Percentiles rank a stretch among this genome's conserved stretches.
phyloP scores from a whole-genome alignment of 2,329 filamentous ascomycete genomes.

The Cyanodermella asteris region DNA sequence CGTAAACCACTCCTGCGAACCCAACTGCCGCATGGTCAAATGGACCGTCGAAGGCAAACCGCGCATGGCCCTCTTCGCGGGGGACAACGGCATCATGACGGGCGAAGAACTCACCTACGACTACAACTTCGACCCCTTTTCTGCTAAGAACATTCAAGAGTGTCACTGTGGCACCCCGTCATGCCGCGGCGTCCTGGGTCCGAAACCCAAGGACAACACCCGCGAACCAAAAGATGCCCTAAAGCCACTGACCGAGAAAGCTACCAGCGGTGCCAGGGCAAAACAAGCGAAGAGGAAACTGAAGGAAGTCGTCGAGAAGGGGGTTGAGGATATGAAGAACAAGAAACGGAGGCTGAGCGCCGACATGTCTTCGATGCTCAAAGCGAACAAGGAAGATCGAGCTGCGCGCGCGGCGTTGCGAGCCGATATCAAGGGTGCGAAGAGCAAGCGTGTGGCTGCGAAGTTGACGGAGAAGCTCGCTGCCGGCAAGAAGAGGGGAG shows the following conservation, averaged over 20 bases:
- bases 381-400: not conserved
- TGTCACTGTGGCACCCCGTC: constrained; percentile 39
- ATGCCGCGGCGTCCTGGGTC: constrained; percentile 40
- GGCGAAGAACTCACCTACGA: constrained; percentile 95
- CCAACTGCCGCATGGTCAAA: constrained; percentile 95
- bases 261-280: too few relatives aligned
- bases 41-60: constrained; percentile 89
- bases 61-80: constrained; percentile 90
- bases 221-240: constrained; percentile 10
- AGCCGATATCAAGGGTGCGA: not conserved
- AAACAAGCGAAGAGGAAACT: too few relatives aligned
- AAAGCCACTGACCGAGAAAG: constrained; percentile 6
- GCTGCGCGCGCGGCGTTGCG: not conserved
- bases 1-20: constrained; percentile 91
- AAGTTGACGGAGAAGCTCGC: constrained; percentile 3
- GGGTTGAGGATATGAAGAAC: too few relatives aligned
- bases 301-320: constrained; percentile 5
- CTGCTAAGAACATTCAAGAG: constrained; percentile 38
- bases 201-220: constrained; percentile 28
- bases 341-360: too few relatives aligned
- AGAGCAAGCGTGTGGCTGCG: constrained; percentile 3
- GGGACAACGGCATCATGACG: constrained; percentile 71
- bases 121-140: constrained; percentile 48
- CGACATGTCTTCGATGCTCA: too few relatives aligned
- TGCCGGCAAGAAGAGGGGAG: not conserved